Conservation (phyloP, 2,329 filamentous ascomycete genomes). For the Pseudocercospora cruenta region DNA sequence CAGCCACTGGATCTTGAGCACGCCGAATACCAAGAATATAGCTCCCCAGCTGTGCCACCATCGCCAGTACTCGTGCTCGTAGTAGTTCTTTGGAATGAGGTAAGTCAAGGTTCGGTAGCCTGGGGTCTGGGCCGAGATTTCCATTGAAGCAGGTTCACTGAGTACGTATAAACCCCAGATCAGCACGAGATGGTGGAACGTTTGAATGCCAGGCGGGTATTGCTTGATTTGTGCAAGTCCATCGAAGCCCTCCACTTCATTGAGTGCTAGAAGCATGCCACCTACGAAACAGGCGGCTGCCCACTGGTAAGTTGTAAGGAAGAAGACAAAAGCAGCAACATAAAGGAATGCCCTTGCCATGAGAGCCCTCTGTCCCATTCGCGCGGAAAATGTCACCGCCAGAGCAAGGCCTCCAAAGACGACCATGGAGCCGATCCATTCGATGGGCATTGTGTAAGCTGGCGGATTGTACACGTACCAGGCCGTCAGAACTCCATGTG, state of each 20-base stretch:
- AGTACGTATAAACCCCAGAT: constrained; percentile 25
- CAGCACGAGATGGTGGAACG: constrained; percentile 16
- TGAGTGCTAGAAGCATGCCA: constrained; percentile 25
- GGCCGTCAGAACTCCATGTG: constrained; percentile 21
- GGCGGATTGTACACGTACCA: constrained; percentile 29
- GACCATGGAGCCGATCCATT: constrained; percentile 27
- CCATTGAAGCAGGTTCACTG: constrained; percentile 25
- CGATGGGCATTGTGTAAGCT: constrained; percentile 31
- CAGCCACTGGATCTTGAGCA: constrained; percentile 51
- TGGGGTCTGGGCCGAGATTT: constrained; percentile 52
- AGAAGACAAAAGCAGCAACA: constrained; percentile 4
- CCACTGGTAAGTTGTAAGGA: constrained; percentile 23
- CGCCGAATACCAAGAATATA: constrained; percentile 56
- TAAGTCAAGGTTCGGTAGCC: constrained; percentile 61
- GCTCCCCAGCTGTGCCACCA: constrained; percentile 62
- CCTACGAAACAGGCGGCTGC: constrained; percentile 23
- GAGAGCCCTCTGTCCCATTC: constrained; percentile 10
- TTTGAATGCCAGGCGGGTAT: background rate
- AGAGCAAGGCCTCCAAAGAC: constrained; percentile 24
- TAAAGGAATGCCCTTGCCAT: constrained; percentile 14
- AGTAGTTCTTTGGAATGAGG: constrained; percentile 42
- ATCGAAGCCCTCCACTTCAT: constrained; percentile 17
- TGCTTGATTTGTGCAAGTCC: background rate
- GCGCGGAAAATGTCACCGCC: background rate
- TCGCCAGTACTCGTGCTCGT: constrained; percentile 44